These are phyloP conservation scores for Apiospora marii DNA, from an alignment of 2,329 filamentous ascomycete species.

Conservation along the genomic window DNA sequence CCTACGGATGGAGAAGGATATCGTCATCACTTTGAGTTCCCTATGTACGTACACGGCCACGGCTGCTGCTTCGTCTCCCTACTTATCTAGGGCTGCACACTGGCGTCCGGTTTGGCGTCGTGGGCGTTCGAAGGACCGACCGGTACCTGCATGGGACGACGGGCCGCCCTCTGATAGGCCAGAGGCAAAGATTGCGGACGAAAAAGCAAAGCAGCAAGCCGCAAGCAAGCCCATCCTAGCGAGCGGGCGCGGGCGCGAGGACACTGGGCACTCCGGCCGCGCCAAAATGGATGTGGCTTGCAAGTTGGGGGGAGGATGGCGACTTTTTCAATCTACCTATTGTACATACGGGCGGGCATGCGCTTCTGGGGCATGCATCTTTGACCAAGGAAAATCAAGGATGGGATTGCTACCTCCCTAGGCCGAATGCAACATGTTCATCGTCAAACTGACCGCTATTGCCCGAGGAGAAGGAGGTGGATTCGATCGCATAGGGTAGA, in stretches of 20 bases:
- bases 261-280: background rate
- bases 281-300: conserved; percentile 5
- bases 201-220: conserved; percentile 10
- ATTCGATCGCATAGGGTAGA: background rate
- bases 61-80: background rate
- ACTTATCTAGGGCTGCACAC: conserved; percentile 13
- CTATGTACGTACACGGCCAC: too few relatives aligned
- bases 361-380: background rate
- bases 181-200: conserved; percentile 1
- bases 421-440: conserved; percentile 18
- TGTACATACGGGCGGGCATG: background rate
- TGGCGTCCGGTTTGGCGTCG: background rate
- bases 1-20: conserved; percentile 16
- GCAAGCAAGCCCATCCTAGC: conserved; percentile 2
- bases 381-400: background rate
- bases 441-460: conserved; percentile 17
- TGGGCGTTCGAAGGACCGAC: conserved; percentile 8
- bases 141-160: conserved; percentile 16
- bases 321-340: conserved; percentile 4
- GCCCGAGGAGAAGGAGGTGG: background rate
- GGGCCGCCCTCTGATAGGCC: conserved; percentile 7
- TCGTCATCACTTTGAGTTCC: conserved; percentile 7
- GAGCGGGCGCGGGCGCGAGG: background rate
- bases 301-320: background rate
- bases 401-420: background rate